Evolutionary conservation across 2,329 filamentous ascomycete species (phyloP), one percentile per base, ranked within the genome.

Genomic region (Neofusicoccum parvum): DNA sequence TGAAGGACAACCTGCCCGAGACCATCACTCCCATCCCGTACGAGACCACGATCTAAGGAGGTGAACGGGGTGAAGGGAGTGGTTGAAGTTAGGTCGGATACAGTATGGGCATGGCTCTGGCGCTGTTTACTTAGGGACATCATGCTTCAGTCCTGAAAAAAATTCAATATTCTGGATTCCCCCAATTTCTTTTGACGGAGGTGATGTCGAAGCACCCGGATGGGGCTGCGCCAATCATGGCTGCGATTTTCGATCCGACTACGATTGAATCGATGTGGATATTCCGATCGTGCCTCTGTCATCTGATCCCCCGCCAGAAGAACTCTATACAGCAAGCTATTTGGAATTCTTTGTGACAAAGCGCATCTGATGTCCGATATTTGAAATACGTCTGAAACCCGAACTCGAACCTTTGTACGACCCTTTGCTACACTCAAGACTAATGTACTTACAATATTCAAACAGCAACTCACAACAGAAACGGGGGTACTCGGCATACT

Each of bases 21-120:
- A 97, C 91, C 75, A 88, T 98, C 77, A 88, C 89, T 70, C 93
- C 94, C 75, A 87, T 98, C 75, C 84, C 95, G 78, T 99, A 98
- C 89, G 95, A 98, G 88, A 99, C 95, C 77, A 94, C 92, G 80
- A 98, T 99, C 83, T 99, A 95, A 88, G 78, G 72, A 62, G 69
- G 37, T 39, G 70, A 70, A 70, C 60, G 62, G 67, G 70, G 59
- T 69, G 71, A 36, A 23, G 54, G 54, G 64, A 48, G 48, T 60
- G 64, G 56, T 62, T 27, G 64, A 48, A 41, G 54, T 48, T 60
- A 45, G 53, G 63, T 50, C 23, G 63, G 46, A 43, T 34, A 60
- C 51, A 46, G 50, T 64, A 41, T 48, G 59, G 62, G 41, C 50
- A 64, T 64, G 62, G 64, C 46, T 65, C 46, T 65, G 63, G 63